These are phyloP conservation scores for Penicillium cosmopolitanum DNA, from an alignment of 495 filamentous ascomycete genomes.

Conservation along the genomic window DNA sequence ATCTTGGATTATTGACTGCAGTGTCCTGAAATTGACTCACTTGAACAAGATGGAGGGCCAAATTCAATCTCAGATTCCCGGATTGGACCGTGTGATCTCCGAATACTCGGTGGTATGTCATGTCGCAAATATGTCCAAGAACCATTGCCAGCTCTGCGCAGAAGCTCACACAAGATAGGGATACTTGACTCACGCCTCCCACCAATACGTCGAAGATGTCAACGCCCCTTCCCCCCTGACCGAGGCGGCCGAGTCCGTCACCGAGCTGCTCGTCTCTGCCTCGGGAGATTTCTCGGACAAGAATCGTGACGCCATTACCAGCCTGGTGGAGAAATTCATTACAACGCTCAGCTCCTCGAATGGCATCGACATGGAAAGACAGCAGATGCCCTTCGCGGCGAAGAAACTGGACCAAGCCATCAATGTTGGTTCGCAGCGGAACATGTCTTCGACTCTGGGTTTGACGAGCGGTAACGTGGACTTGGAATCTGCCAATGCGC, in stretches of 20 bases:
- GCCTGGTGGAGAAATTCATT: conserved; percentile 90
- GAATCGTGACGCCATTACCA: conserved; percentile 76
- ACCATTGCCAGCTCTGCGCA: conserved; percentile 1
- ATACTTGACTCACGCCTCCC: conserved; percentile 91
- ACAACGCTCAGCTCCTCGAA: conserved; percentile 73
- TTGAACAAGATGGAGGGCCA: conserved; percentile 79
- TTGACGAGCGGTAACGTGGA: conserved; percentile 84
- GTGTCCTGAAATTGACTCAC: background rate
- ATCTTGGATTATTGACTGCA: conserved; percentile 5
- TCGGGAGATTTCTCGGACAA: conserved; percentile 74
- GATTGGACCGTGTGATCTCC: conserved; percentile 85
- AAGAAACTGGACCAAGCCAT: conserved; percentile 92
- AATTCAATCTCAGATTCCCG: conserved; percentile 83
- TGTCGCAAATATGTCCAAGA: conserved; percentile 3
- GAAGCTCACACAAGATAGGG: conserved; percentile 52
- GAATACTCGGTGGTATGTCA: conserved; percentile 78
- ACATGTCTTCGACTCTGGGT: conserved; percentile 92
- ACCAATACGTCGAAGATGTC: conserved; percentile 73
- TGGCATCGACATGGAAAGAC: conserved; percentile 69
- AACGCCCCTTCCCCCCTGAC: conserved; percentile 70
- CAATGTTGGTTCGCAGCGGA: conserved; percentile 90
- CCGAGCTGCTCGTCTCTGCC: conserved; percentile 84
- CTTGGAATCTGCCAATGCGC: conserved; percentile 84
- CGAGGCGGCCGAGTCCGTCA: conserved; percentile 84
- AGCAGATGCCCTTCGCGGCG: conserved; percentile 72